These are phyloP conservation scores for Backusella liffmaniae DNA, from an alignment of 192 early-diverging fungal species.

Conservation along the genomic window DNA sequence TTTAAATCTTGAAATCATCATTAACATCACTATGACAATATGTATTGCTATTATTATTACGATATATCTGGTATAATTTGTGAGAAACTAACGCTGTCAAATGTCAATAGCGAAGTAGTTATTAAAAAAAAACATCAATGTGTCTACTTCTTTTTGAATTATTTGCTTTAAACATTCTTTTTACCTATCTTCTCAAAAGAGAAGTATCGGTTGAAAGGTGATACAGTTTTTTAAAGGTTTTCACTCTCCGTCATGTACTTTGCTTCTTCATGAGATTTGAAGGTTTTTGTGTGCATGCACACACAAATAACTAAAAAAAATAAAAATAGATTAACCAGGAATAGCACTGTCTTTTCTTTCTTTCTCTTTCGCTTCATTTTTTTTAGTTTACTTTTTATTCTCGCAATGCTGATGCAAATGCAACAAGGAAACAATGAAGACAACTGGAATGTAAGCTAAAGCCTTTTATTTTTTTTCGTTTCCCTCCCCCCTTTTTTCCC, in stretches of 20 bases:
- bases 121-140: background rate
- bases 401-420: conserved; percentile 13
- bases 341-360: background rate
- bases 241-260: background rate
- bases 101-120: background rate
- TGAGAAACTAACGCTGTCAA: background rate
- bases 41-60: background rate
- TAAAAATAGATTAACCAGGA: background rate
- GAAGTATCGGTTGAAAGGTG: background rate
- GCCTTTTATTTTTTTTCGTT: background rate
- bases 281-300: background rate
- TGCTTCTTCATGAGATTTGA: background rate
- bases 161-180: background rate
- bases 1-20: background rate
- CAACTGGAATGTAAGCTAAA: conserved; percentile 20
- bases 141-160: background rate
- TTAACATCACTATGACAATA: background rate
- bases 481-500: background rate
- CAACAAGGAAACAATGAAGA: conserved; percentile 29
- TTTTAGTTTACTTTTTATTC: conserved; percentile 1
- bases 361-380: background rate
- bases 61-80: background rate
- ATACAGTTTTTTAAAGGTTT: background rate
- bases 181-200: background rate
- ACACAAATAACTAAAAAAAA: background rate